These are phyloP conservation scores for Lipomyces yamanashiensis DNA, from an alignment of 805 yeast species.

Conservation along the genomic window DNA sequence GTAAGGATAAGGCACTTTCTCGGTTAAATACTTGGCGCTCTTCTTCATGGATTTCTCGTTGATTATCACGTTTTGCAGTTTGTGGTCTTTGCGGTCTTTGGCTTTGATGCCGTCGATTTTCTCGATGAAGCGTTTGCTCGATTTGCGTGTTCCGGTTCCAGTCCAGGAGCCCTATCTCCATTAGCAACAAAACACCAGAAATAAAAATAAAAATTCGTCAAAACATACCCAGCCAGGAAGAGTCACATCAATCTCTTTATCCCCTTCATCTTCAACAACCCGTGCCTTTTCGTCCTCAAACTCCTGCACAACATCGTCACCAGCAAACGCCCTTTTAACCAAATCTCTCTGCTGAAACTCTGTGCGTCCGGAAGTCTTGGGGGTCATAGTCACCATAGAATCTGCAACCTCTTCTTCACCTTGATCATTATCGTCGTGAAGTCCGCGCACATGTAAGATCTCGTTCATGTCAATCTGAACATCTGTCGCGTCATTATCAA, in stretches of 20 bases:
- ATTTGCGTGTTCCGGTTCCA: slow-evolving; percentile 58
- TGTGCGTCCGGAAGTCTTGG: slow-evolving; percentile 39
- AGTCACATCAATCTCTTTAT: slow-evolving; percentile 80
- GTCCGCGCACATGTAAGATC: slow-evolving; percentile 60
- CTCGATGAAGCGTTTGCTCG: slow-evolving; percentile 64
- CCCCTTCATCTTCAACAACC: slow-evolving; percentile 76
- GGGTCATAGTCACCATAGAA: slow-evolving; percentile 28
- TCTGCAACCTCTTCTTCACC: slow-evolving; percentile 49
- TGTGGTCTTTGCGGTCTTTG: slow-evolving; percentile 77
- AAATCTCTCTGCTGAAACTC: slow-evolving; percentile 73
- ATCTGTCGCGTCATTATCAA: slow-evolving; percentile 26
- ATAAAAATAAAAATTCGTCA: background rate
- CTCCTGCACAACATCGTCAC: slow-evolving; percentile 87
- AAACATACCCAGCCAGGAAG: slow-evolving; percentile 80
- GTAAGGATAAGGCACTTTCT: slow-evolving; percentile 92
- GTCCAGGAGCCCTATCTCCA: slow-evolving; percentile 78
- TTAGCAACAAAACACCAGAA: background rate
- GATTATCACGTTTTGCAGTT: slow-evolving; percentile 79
- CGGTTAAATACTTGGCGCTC: slow-evolving; percentile 81
- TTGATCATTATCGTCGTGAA: slow-evolving; percentile 50
- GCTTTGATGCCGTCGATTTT: slow-evolving; percentile 77
- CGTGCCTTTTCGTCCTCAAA: slow-evolving; percentile 77
- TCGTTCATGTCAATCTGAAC: slow-evolving; percentile 47
- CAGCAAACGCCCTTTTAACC: slow-evolving; percentile 92
- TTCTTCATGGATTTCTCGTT: slow-evolving; percentile 86